phyloP scores from a whole-genome alignment of 2,329 filamentous ascomycete genomes.

The Rhynchosporium secalis region DNA sequence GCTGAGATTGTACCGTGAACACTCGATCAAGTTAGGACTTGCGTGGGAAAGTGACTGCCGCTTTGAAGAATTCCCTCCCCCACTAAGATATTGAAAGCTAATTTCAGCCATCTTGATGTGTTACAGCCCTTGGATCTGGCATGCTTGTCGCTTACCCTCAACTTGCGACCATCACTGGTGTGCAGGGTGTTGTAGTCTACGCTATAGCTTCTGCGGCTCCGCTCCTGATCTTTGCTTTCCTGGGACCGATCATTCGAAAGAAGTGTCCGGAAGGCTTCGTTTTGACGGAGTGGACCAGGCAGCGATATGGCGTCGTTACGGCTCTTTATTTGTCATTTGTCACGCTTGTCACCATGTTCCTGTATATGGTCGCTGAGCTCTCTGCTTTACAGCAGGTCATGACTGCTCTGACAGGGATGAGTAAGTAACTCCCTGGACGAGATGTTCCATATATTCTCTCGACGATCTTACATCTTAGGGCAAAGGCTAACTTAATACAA shows the following conservation, averaged over 20 bases:
- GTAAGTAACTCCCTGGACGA: not conserved
- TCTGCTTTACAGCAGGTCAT: conserved; percentile 80
- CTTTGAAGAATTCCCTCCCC: conserved; percentile 53
- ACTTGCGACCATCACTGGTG: conserved; percentile 73
- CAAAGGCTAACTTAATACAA: not conserved
- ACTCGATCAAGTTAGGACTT: conserved; percentile 99
- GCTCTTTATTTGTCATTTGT: conserved; percentile 75
- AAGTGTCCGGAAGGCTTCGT: conserved; percentile 85
- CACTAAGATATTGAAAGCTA: conserved; percentile 43
- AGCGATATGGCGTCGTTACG: conserved; percentile 69
- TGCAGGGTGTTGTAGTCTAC: conserved; percentile 78
- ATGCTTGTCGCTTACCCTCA: conserved; percentile 83
- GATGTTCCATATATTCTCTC: not conserved
- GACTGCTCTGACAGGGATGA: conserved; percentile 69
- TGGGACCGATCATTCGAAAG: conserved; percentile 75
- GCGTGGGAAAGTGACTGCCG: conserved; percentile 97
- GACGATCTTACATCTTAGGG: not conserved
- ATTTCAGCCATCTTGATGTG: conserved; percentile 40
- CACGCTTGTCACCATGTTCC: conserved; percentile 77
- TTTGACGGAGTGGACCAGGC: conserved; percentile 79
- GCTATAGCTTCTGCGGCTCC: conserved; percentile 71
- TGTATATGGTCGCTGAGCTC: conserved; percentile 85
- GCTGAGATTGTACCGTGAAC: conserved; percentile 95
- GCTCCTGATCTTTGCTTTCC: conserved; percentile 69
- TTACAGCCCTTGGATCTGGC: conserved; percentile 74